A percentile compares a stretch with the other conserved stretches of the same genome.
These are phyloP conservation scores for Peronospora farinosa DNA, from an alignment of 352 stramenopile genomes.

Conservation along the genomic window DNA sequence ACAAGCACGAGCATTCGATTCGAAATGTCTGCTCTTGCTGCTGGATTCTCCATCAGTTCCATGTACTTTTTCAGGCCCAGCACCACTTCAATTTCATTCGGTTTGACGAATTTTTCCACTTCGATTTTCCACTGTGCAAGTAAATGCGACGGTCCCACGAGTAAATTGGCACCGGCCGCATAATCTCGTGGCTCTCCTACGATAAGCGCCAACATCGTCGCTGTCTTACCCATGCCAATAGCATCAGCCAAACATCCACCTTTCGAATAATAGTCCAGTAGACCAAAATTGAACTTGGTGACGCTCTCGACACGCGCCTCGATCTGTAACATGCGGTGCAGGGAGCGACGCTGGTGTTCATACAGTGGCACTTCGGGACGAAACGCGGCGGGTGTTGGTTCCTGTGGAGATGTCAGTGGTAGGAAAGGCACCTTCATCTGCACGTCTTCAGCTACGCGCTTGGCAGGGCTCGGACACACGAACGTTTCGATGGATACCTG, in stretches of 20 bases:
- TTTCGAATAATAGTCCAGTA: slow-evolving; percentile 64
- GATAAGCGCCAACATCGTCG: slow-evolving; percentile 72
- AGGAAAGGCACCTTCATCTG: slow-evolving; percentile 83
- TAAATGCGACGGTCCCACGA: slow-evolving; percentile 74
- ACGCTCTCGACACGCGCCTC: slow-evolving; percentile 60
- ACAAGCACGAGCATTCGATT: slow-evolving; percentile 81
- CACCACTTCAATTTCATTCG: slow-evolving; percentile 65
- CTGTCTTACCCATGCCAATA: slow-evolving; percentile 83
- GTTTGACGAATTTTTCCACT: slow-evolving; percentile 67
- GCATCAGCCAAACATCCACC: slow-evolving; percentile 69
- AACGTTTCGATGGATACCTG: slow-evolving; percentile 58
- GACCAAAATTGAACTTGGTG: slow-evolving; percentile 66
- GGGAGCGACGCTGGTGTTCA: slow-evolving; percentile 72
- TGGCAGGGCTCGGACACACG: slow-evolving; percentile 28
- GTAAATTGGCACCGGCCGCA: slow-evolving; percentile 46
- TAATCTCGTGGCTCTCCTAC: slow-evolving; percentile 54
- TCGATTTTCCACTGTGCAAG: slow-evolving; percentile 77
- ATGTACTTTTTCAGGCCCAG: slow-evolving; percentile 56
- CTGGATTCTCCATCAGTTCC: slow-evolving; percentile 30
- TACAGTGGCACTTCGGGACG: slow-evolving; percentile 50
- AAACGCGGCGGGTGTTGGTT: slow-evolving; percentile 54
- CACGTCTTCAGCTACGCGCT: slow-evolving; percentile 47
- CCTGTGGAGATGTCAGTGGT: slow-evolving; percentile 57
- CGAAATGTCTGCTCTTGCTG: slow-evolving; percentile 32
- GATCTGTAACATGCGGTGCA: slow-evolving; percentile 82